A percentile compares a stretch with the other conserved stretches of the same genome.
Evolutionary conservation across 805 yeast genomes (phyloP).

Genomic region (Hanseniaspora clermontiae): DNA sequence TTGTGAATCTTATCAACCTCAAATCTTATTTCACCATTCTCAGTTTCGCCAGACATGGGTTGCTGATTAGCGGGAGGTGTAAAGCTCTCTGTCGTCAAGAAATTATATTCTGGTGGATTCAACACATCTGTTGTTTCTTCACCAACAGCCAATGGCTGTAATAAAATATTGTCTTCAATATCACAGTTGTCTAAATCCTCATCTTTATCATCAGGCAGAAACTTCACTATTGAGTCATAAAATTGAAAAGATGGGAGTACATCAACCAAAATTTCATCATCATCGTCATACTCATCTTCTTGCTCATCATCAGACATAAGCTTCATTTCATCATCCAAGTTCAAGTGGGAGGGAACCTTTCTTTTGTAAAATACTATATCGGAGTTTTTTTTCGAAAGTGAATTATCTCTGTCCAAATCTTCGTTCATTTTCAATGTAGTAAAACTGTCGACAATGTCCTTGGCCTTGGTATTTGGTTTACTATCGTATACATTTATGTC

Average conservation of each 20-base stretch:
- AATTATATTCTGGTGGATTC: constrained; percentile 8
- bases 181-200: constrained; percentile 14
- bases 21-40: background rate
- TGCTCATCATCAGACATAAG: background rate
- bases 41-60: background rate
- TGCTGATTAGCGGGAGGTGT: background rate
- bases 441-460: background rate
- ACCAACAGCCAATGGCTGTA: background rate
- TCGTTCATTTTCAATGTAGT: background rate
- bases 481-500: background rate
- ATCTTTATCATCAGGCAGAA: constrained; percentile 21
- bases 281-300: constrained; percentile 1
- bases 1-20: constrained; percentile 20
- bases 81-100: background rate
- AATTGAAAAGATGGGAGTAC: constrained; percentile 23
- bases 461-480: background rate
- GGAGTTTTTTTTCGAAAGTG: background rate
- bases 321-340: background rate
- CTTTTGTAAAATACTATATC: constrained; percentile 10
- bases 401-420: background rate
- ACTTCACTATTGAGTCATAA: constrained; percentile 21
- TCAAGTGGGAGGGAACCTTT: constrained; percentile 2
- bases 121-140: background rate
- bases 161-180: constrained; percentile 6
- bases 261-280: constrained; percentile 16